Base-by-base conservation (phyloP, 257 asterid species). In the Fraxinus cuspidata region DNA sequence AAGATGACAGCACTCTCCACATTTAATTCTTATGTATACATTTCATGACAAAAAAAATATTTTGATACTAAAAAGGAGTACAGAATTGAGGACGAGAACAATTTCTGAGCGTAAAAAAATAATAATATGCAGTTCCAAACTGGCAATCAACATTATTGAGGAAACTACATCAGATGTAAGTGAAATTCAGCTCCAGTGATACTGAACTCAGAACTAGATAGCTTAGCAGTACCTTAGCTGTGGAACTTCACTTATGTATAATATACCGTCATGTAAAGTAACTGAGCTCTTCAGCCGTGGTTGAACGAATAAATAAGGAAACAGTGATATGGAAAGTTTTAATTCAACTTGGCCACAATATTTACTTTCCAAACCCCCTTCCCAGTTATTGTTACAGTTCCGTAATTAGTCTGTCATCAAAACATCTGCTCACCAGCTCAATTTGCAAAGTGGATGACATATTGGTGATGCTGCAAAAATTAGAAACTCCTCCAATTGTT, bases 401-500 rank as follows among this genome's bases (percentile, higher is more conserved):
- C 11, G 18, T 63, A 27, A 63, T 27, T 27, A 9, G 18, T 23
- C 5, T 25, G 18, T 11, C 27, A 63, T 63, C 32, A 2, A 34
- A 51, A 70, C 32, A 16, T 89, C 81, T 72, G 70, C 96, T 89
- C 83, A 92, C 98, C 93, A 90, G 86, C 83, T 92, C 97, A 74
- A 94, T 91, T 83, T 94, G 94, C 89, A 94, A 84, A 74, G 81
- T 88, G 70, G 91, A 87, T 65, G 95, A 86, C 80, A 86, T 81
- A 78, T 87, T 92, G 75, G 86, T 83, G 77, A 92, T 80, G 83
- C 98, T 94, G 80, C 99, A 93, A 58, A 91, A 89, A 60, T 90
- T 79, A 25, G 97, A 93, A 84, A 95, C 97, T 69, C 94, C 93
- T 34, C 94, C 92, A 38, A 92, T 86, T n/a, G 87, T 83, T 79